Evolutionary conservation across 2,329 filamentous ascomycete species (phyloP).

Genomic region (Pezicula radicicola): DNA sequence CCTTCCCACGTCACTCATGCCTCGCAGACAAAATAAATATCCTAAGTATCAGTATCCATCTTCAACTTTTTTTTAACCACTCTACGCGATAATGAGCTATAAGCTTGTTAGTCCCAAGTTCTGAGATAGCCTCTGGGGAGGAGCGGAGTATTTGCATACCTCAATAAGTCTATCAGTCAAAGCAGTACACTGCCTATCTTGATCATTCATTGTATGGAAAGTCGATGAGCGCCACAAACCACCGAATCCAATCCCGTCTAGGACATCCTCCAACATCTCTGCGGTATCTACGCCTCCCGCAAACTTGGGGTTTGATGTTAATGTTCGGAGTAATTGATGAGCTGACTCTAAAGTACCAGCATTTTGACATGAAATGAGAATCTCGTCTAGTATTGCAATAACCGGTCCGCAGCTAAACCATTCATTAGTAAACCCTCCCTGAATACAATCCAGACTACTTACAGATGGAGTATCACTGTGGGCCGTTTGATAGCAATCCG

Average conservation of each 20-base stretch:
- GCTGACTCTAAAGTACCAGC: slow-evolving; percentile 56
- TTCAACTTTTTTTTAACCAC: too few species aligned
- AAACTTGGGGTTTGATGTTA: slow-evolving; percentile 53
- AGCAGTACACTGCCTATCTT: slow-evolving; percentile 27
- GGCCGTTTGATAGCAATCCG: slow-evolving; percentile 52
- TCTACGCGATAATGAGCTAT: slow-evolving; percentile 11
- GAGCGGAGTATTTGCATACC: slow-evolving; percentile 13
- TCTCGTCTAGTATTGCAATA: slow-evolving; percentile 55
- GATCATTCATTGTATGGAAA: slow-evolving; percentile 26
- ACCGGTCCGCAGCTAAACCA: slow-evolving; percentile 50
- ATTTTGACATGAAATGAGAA: slow-evolving; percentile 59
- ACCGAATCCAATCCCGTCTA: slow-evolving; percentile 60
- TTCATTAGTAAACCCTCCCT: slow-evolving; percentile 13
- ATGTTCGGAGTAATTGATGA: slow-evolving; percentile 55
- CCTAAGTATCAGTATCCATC: too few species aligned
- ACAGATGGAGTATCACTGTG: slow-evolving; percentile 56
- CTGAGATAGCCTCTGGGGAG: background rate
- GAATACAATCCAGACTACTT: slow-evolving; percentile 27
- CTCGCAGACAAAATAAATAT: slow-evolving; percentile 6
- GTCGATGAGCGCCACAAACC: slow-evolving; percentile 52
- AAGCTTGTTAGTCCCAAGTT: background rate
- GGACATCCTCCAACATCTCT: slow-evolving; percentile 46
- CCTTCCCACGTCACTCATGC: slow-evolving; percentile 11
- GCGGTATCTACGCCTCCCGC: slow-evolving; percentile 44
- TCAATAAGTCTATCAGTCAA: slow-evolving; percentile 27